Base-by-base conservation (phyloP, 495 filamentous ascomycete species). In the Thermothielavioides terrestris region DNA sequence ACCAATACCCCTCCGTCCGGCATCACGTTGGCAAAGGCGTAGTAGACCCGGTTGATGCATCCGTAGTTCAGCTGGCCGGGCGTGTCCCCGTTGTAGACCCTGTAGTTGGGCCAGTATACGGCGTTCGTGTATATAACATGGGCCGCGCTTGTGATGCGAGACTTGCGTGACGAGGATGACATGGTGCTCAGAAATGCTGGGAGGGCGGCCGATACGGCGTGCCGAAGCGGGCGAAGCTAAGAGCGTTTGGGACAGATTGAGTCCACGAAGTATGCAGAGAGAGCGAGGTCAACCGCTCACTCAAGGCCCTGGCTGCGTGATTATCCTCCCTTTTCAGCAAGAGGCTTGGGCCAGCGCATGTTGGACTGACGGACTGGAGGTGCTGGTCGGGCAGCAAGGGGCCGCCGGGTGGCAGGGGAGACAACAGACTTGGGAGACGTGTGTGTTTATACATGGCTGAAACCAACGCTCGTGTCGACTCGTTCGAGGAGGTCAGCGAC, bases 51-150 rank as follows among this genome's bases (percentile, higher is more conserved):
- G 46, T 86, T 75, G 47, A 78, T 70, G 51, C 73, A 77, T 32
- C 66, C 63, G 54, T 76, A 75, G 64, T 87, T 83, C 51, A 95
- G 67, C 14, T 81, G 81, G 0, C 84, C 88, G 1, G 89, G 89
- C 18, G 87, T 81, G 53, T 88, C 81, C 58, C 85, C 79, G 47
- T 75, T 75, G 64, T 92, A 91, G 27, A 91, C 78, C 39, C 82
- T 74, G 77, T 83, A 87, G 64, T 92, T 94, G 3, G 89, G 88
- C 71, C 89, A 94, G 66, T 92, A 94, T n/a, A 86, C 84, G 18
- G 83, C 88, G 65, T 94, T 94, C 48, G 71, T 75, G 59, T 75
- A 76, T 68, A 79, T 78, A 34, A 77, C 68, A 38, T 57, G 70
- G 23, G 68, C 59, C 25, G 62, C 62, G 55, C 63, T 70, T 11